Conservation (phyloP, 441 rosid species). For the Metrosideros polymorpha region DNA sequence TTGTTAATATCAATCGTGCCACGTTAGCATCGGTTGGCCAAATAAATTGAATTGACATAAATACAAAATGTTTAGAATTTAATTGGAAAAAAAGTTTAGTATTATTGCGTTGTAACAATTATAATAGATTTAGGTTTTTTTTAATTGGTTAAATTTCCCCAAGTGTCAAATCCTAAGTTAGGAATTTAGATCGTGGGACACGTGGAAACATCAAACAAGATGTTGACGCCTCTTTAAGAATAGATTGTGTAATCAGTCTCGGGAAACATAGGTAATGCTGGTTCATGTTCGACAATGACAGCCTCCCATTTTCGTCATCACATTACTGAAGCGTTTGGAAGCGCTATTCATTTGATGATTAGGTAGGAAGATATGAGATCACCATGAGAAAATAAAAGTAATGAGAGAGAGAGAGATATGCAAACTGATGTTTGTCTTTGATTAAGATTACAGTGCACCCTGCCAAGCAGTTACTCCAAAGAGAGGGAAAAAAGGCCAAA, state of each 20-base stretch:
- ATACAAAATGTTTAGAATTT: no score
- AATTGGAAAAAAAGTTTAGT: no score
- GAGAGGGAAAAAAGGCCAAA: background rate
- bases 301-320: background rate
- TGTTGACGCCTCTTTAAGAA: background rate
- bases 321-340: background rate
- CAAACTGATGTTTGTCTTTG: background rate
- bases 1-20: no score
- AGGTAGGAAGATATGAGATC: background rate
- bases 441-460: background rate
- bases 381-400: slow-evolving; percentile 25
- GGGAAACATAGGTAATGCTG: background rate
- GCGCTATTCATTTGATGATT: background rate
- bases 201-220: background rate
- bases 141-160: no score
- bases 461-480: background rate
- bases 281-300: background rate
- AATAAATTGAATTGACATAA: no score
- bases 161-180: no score
- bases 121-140: no score
- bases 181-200: background rate
- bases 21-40: no score
- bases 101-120: no score
- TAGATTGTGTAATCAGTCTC: background rate
- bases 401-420: slow-evolving; percentile 17